A percentile compares a stretch with the other conserved stretches of the same genome.
phyloP scores from a whole-genome alignment of 352 stramenopile genomes.

The Phytophthora podocarpi region DNA sequence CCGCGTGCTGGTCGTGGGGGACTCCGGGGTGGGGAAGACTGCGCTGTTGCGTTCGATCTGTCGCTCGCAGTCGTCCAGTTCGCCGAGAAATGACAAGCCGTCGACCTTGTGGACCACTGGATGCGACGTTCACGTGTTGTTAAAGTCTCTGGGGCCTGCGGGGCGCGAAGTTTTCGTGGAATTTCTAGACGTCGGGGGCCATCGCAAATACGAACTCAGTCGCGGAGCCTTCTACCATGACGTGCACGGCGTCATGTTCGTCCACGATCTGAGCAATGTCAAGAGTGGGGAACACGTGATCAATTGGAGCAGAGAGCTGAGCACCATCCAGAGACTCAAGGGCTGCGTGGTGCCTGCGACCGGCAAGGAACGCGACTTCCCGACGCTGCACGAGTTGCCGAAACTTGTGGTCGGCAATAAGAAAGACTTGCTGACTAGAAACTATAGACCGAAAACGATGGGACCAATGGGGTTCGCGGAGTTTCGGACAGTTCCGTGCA shows the following conservation, averaged over 20 bases:
- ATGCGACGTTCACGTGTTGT: constrained; percentile 81
- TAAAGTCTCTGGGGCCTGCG: constrained; percentile 24
- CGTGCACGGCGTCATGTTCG: constrained; percentile 81
- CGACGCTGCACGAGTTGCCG: constrained; percentile 55
- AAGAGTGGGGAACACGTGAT: constrained; percentile 77
- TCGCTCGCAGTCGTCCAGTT: constrained; percentile 22
- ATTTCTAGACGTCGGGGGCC: constrained; percentile 84
- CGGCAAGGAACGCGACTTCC: constrained; percentile 33
- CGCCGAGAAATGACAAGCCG: constrained; percentile 15
- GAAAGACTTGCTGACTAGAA: constrained; percentile 49
- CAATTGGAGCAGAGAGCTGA: constrained; percentile 64
- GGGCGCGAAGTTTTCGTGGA: constrained; percentile 74
- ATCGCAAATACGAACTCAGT: constrained; percentile 84
- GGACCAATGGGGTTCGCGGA: constrained; percentile 38
- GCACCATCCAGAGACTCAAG: constrained; percentile 48
- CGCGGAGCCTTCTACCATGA: constrained; percentile 83
- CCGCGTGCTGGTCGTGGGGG: constrained; percentile 81
- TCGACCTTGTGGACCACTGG: constrained; percentile 77
- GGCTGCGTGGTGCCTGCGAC: constrained; percentile 57
- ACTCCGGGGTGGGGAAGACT: constrained; percentile 88
- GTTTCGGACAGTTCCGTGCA: constrained; percentile 52
- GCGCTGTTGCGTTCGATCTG: constrained; percentile 72
- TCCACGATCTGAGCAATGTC: constrained; percentile 81
- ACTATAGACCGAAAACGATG: constrained; percentile 26
- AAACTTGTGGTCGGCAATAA: constrained; percentile 89